Evolutionary conservation across 2,329 filamentous ascomycete species (phyloP), one percentile per base, ranked within the genome.

Genomic region (Nothophaeocryptopus gaeumannii): DNA sequence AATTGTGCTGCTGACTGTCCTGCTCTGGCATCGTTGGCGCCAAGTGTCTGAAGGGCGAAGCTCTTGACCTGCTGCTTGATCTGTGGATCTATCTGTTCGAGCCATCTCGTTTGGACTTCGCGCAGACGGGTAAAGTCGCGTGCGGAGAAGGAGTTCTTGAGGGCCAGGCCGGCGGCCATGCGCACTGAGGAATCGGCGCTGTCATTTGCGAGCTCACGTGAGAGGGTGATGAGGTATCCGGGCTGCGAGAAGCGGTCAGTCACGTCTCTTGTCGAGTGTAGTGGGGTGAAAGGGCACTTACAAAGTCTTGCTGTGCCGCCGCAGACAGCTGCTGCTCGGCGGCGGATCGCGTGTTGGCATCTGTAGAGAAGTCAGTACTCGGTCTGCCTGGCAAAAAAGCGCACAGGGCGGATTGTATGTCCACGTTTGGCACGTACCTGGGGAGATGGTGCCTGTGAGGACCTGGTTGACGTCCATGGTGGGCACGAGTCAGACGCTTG

Each of bases 381-480:
- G 62, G 45, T 13, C 31, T 35, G 41, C 34, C 29, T 43, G 55
- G 54, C 53, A 52, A 60, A 56, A 56, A 15, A 29, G 51, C 33
- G 52, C 54, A 45, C 43, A 53, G 48, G 45, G 54, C 39, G 20
- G 7, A 44, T 33, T 33, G 36, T 45, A 40, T 14, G 60, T 66
- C 43, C 63, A 61, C 1, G 61, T 63, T 32, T 70, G 67, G 68
- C 36, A 67, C 86, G 72, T 78, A 97, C 93, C 92, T 70, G 91
- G 81, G 70, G 91, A 95, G 76, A 97, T 84, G 73, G 93, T 97
- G 79, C 91, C 92, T 76, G 89, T 84, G 79, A 99, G 87, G 78
- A 99, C 92, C 78, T 90, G 86, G 79, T 92, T 95, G 79, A 97
- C 95, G 78, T 97, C 89, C 87, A 95, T 91, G 78, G 82, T 89